These are phyloP conservation scores for Chalciporus chontae DNA, from an alignment of 768 basidiomycete genomes.

Conservation along the genomic window DNA sequence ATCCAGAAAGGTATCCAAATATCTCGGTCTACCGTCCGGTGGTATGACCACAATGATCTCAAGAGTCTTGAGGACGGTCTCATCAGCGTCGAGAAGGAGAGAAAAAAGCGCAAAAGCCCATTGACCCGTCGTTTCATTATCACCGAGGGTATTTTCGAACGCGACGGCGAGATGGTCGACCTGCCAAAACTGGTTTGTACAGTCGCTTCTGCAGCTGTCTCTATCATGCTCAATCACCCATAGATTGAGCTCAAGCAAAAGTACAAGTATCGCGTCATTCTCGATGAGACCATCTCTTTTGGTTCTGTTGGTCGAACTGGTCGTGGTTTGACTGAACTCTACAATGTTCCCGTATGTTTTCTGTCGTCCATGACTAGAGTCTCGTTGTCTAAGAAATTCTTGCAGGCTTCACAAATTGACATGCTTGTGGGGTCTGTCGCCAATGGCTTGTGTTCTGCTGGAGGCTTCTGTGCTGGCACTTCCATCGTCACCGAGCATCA, in stretches of 20 bases:
- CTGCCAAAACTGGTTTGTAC: slow-evolving; percentile 82
- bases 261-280: slow-evolving; percentile 92
- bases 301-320: slow-evolving; percentile 92
- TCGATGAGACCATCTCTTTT: slow-evolving; percentile 94
- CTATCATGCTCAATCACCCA: neutral
- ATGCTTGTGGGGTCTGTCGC: slow-evolving; percentile 93
- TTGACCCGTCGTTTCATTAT: slow-evolving; percentile 92
- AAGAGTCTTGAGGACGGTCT: slow-evolving; percentile 88
- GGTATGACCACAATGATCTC: slow-evolving; percentile 96
- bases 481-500: slow-evolving; percentile 82
- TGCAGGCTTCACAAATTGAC: slow-evolving; percentile 82
- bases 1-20: slow-evolving; percentile 97
- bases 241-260: slow-evolving; percentile 93
- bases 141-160: slow-evolving; percentile 96
- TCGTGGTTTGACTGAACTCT: slow-evolving; percentile 91
- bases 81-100: slow-evolving; percentile 79
- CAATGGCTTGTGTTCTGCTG: slow-evolving; percentile 74
- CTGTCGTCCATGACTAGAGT: neutral
- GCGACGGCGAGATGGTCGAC: slow-evolving; percentile 89
- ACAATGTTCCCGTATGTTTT: slow-evolving; percentile 78
- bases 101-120: slow-evolving; percentile 75
- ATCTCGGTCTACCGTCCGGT: slow-evolving; percentile 84
- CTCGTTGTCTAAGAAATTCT: neutral
- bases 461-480: slow-evolving; percentile 95
- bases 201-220: neutral